Conservation (phyloP, 306 rosid species). For the Oxytropis ochrocephala region DNA sequence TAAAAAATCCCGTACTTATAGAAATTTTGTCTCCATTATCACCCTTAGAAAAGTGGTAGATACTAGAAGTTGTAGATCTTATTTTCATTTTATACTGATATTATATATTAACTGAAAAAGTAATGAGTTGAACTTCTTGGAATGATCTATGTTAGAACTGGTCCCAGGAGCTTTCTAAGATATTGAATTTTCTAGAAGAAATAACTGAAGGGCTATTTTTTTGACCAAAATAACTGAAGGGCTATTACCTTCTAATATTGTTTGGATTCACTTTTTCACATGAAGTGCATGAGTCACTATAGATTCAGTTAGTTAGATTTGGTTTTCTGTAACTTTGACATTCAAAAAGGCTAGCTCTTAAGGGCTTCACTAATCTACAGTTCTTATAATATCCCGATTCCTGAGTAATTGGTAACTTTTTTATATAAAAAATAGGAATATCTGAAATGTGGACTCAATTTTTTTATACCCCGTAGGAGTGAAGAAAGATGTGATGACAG, state of each 20-base stretch:
- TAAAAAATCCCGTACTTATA: background rate
- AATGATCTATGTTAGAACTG: background rate
- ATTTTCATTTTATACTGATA: background rate
- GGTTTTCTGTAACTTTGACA: slow-evolving; percentile 4
- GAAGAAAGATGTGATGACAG: slow-evolving; percentile 96
- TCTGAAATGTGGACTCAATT: slow-evolving; percentile 12
- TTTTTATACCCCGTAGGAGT: slow-evolving; percentile 59
- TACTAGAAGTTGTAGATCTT: slow-evolving; percentile 5
- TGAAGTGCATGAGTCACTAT: background rate
- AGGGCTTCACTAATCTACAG: background rate
- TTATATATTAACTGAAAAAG: background rate
- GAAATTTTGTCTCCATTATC: background rate
- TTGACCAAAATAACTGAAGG: background rate
- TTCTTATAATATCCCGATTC: slow-evolving; percentile 1
- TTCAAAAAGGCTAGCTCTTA: background rate
- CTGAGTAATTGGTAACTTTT: background rate
- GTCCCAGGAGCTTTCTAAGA: background rate
- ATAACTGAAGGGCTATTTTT: background rate
- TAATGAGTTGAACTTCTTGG: slow-evolving; percentile 15
- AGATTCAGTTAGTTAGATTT: slow-evolving; percentile 4
- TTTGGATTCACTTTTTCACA: background rate
- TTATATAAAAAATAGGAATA: background rate
- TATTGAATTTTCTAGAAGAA: slow-evolving; percentile 1
- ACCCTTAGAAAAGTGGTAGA: background rate
- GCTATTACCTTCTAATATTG: background rate